A percentile compares a stretch with the other conserved stretches of the same genome.
Conservation (phyloP, 2,329 filamentous ascomycete species). For the Sclerotinia trifoliorum region DNA sequence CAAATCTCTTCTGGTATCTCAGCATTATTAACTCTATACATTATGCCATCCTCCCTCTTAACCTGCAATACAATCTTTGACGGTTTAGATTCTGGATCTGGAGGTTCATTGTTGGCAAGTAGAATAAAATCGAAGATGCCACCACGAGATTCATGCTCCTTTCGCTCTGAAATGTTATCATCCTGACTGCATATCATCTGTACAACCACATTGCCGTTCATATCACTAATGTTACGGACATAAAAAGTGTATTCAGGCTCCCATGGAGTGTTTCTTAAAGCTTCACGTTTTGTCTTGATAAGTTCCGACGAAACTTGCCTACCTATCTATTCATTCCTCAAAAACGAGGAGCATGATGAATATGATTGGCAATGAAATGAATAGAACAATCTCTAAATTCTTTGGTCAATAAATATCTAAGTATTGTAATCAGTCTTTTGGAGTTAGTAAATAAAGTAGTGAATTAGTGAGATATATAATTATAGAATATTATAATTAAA, state of each 20-base stretch:
- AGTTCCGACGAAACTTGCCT: neutral
- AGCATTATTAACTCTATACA: neutral
- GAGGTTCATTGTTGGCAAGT: neutral
- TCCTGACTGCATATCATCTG: neutral
- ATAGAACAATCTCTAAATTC: neutral
- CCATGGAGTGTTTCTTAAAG: neutral
- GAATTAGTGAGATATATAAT: too few relatives aligned
- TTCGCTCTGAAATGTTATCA: neutral
- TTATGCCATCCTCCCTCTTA: neutral
- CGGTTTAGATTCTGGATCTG: neutral
- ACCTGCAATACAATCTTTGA: neutral
- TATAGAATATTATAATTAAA: too few relatives aligned
- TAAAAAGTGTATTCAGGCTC: neutral
- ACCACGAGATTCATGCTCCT: neutral
- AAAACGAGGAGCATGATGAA: neutral
- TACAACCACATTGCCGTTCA: neutral
- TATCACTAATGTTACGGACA: neutral
- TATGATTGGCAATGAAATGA: neutral
- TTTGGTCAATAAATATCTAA: too few relatives aligned
- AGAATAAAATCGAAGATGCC: neutral
- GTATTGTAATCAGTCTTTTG: too few relatives aligned
- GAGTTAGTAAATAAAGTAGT: too few relatives aligned
- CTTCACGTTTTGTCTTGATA: neutral
- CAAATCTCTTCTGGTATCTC: conserved; percentile 8
- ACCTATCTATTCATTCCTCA: neutral